Conservation (phyloP, 2,329 filamentous ascomycete genomes). For the Harringtonia aguacate region DNA sequence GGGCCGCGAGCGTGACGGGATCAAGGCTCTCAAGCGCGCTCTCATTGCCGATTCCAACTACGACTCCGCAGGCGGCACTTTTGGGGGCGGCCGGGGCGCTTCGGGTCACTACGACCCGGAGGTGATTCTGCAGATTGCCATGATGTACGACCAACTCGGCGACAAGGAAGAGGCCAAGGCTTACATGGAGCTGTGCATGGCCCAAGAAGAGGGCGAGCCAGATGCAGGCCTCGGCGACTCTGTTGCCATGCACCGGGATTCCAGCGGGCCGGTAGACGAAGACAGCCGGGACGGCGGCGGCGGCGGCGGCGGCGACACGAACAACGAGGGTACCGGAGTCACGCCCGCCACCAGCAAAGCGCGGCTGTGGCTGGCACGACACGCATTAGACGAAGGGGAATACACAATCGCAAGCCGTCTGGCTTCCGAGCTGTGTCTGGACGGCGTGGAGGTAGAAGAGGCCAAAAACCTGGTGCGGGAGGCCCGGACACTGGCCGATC, state of each 20-base stretch:
- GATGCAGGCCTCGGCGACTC: constrained; percentile 32
- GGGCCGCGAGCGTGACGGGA: constrained; percentile 75
- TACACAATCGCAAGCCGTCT: constrained; percentile 67
- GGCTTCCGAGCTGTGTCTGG: constrained; percentile 85
- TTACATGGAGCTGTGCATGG: constrained; percentile 93
- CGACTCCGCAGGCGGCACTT: constrained; percentile 46
- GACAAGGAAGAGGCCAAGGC: constrained; percentile 72
- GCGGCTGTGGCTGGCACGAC: constrained; percentile 82
- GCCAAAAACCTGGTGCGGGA: constrained; percentile 88
- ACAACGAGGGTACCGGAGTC: constrained; percentile 60
- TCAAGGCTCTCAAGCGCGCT: constrained; percentile 89
- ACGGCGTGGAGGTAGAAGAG: constrained; percentile 93
- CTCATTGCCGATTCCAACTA: constrained; percentile 82
- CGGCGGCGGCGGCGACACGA: constrained; percentile 14
- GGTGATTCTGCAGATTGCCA: constrained; percentile 79
- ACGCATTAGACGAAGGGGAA: constrained; percentile 66
- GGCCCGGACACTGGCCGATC: constrained; percentile 64
- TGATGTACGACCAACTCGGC: constrained; percentile 72
- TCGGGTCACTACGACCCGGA: constrained; percentile 71
- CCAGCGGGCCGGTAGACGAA: constrained; percentile 10
- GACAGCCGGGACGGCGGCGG: constrained; percentile 25
- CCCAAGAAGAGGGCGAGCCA: constrained; percentile 69
- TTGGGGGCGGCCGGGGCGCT: constrained; percentile 36
- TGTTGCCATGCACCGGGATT: constrained; percentile 46
- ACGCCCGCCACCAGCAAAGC: constrained; percentile 88